phyloP scores from a whole-genome alignment of 1,139 yeast genomes.

The Hyphopichia pseudoburtonii region DNA sequence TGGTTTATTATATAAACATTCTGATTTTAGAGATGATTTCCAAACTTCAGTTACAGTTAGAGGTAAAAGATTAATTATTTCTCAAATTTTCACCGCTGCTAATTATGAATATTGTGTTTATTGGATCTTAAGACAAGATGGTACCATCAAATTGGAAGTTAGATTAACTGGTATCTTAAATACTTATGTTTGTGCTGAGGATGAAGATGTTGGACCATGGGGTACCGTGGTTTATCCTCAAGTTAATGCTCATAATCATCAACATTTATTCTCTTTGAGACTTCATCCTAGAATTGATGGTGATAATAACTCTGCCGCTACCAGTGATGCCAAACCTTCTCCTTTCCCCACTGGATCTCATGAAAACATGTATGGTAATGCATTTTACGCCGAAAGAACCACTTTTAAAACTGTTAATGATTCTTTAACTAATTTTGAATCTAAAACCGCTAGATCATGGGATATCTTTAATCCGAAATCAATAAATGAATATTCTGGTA shows the following conservation, averaged over 20 bases:
- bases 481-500: constrained; percentile 66
- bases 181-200: constrained; percentile 62
- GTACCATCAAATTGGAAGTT: constrained; percentile 74
- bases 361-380: constrained; percentile 76
- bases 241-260: constrained; percentile 83
- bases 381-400: constrained; percentile 62
- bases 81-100: constrained; percentile 83
- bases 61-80: constrained; percentile 69
- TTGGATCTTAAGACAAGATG: constrained; percentile 83
- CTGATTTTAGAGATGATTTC: constrained; percentile 80
- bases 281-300: constrained; percentile 82
- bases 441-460: constrained; percentile 71
- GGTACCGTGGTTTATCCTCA: constrained; percentile 80
- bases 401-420: constrained; percentile 67
- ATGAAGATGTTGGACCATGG: constrained; percentile 69
- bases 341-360: constrained; percentile 61
- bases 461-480: constrained; percentile 72
- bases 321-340: constrained; percentile 62
- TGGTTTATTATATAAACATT: constrained; percentile 75
- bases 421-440: constrained; percentile 62
- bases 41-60: constrained; percentile 74
- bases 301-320: constrained; percentile 70
- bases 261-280: constrained; percentile 79
- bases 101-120: constrained; percentile 83
- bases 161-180: constrained; percentile 80